Percentiles rank a stretch among this genome's conserved stretches.
Conservation (phyloP, 768 basidiomycete species). For the Exidia glandulosa region DNA sequence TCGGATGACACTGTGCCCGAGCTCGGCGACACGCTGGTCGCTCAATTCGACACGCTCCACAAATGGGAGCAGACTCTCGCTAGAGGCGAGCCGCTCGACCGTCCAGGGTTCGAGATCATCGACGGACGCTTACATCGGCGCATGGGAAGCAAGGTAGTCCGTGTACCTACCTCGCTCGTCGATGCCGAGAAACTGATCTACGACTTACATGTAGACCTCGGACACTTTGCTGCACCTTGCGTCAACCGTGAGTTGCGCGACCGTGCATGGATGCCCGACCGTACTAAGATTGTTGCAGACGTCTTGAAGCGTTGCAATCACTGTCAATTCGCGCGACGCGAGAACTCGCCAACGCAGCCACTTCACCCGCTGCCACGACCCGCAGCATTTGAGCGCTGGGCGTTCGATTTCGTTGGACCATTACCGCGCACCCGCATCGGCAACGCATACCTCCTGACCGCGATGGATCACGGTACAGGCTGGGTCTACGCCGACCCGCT, state of each 20-base stretch:
- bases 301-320: conserved; percentile 9
- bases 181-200: background rate
- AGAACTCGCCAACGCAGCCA: conserved; percentile 6
- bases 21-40: background rate
- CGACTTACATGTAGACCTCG: conserved; percentile 8
- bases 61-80: background rate
- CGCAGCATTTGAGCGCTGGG: conserved; percentile 10
- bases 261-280: background rate
- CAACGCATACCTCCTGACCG: conserved; percentile 11
- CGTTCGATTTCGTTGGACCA: conserved; percentile 14
- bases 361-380: conserved; percentile 13
- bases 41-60: background rate
- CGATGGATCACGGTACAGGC: conserved; percentile 8
- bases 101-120: background rate
- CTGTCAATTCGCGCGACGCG: conserved; percentile 12
- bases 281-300: conserved; percentile 5
- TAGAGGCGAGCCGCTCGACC: background rate
- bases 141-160: background rate
- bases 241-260: conserved; percentile 8
- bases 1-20: background rate
- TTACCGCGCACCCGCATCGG: conserved; percentile 7
- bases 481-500: conserved; percentile 3
- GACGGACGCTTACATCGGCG: background rate
- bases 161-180: background rate
- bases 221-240: conserved; percentile 11